These are phyloP conservation scores for Moesziomyces antarcticus DNA, from an alignment of 1,284 basidiomycete species.

Conservation along the genomic window DNA sequence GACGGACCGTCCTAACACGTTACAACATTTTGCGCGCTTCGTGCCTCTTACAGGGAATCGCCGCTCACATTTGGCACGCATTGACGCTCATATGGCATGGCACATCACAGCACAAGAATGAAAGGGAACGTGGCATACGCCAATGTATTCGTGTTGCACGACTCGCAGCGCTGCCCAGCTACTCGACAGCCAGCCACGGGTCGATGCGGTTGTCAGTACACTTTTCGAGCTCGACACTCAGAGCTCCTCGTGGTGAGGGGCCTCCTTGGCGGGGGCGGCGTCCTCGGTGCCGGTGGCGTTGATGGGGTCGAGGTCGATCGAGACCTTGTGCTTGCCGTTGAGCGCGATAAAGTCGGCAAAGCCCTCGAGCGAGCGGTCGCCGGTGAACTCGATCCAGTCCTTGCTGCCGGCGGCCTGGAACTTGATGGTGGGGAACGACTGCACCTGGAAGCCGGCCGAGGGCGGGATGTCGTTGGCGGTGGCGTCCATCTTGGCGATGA, in stretches of 20 bases:
- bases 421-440: slow-evolving; percentile 94
- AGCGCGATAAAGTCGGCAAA: slow-evolving; percentile 64
- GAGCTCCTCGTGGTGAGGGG: slow-evolving; percentile 49
- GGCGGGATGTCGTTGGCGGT: slow-evolving; percentile 95
- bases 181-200: no score
- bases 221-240: slow-evolving; percentile 9
- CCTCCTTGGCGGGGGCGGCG: slow-evolving; percentile 28
- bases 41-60: no score
- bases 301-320: slow-evolving; percentile 50
- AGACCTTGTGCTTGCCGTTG: slow-evolving; percentile 65
- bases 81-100: no score
- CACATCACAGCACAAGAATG: no score
- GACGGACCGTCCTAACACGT: neutral
- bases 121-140: no score
- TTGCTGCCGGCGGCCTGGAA: slow-evolving; percentile 90
- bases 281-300: slow-evolving; percentile 36
- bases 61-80: no score
- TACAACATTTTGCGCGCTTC: neutral
- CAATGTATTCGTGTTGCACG: no score
- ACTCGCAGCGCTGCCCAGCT: no score
- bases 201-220: neutral
- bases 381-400: slow-evolving; percentile 80
- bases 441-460: slow-evolving; percentile 79
- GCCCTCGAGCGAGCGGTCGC: slow-evolving; percentile 65
- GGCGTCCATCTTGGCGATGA: slow-evolving; percentile 91